Base-by-base conservation (phyloP, 1,284 basidiomycete species). In the Trichosporon sp. region DNA sequence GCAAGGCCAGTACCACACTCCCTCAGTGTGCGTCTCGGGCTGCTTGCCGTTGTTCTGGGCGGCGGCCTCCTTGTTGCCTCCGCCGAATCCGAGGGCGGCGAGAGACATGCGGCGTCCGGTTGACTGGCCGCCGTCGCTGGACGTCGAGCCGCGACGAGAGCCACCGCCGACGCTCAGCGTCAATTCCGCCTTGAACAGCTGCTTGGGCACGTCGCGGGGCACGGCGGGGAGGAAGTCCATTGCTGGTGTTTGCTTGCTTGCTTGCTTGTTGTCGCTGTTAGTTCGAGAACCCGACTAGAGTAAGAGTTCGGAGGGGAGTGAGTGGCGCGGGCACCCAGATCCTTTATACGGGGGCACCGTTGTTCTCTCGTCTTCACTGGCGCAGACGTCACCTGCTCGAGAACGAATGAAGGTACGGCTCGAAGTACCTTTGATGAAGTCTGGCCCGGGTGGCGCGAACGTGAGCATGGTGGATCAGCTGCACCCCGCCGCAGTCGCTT, bases 1-100 rank as follows among this genome's bases (percentile, higher is more conserved):
- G 38, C 79, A 79, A 40, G 80, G 74, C 81, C 81, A 83, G 73
- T 78, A 83, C 79, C 79, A 83, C 43, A 73, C 78, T 0, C 81
- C 81, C 56, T 76, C 75, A 59, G 32, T 63, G 16, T 63, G 43
- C 16, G 37, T n/a, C 69, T 56, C 59, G 16, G 59, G 59, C 59
- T 63, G 59, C 32, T 63, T 63, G 59, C 59, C 59, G 16, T 63
- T 63, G 32, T 32, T 54, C 51, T 54, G 51, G 6, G 40, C 40
- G 12, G 16, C 8, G 14, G 19, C n/a, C 10, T 1, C 72, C 66
- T 26, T 26, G 26, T 26, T 26, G 59, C 79, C 79, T 1, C 75
- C 76, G 66, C 81, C 78, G 68, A 83, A 76, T 35, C 81, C 73
- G 26, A 54, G 51, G 14, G 51, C 51, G 14, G 71, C 70, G 54